A percentile compares a stretch with the other conserved stretches of the same genome.
phyloP scores from a whole-genome alignment of 768 basidiomycete genomes.

The Tylopilus vinaceipallidus region DNA sequence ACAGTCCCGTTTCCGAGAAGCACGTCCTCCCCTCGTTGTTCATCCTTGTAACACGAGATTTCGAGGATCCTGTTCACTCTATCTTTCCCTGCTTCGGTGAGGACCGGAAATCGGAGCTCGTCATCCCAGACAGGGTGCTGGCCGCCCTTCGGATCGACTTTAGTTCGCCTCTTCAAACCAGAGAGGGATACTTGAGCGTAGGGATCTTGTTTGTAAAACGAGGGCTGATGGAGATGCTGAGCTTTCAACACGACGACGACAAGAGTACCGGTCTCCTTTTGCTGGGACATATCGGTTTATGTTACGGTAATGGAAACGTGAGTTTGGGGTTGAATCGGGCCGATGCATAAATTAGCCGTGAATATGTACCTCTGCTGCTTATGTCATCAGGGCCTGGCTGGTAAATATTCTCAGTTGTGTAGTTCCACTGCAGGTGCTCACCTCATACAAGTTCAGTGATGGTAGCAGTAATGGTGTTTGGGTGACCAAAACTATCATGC shows the following conservation, averaged over 20 bases:
- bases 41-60: constrained; percentile 79
- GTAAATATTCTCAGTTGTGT: too few relatives aligned
- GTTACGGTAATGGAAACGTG: too few relatives aligned
- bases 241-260: constrained; percentile 86
- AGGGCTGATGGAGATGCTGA: constrained; percentile 78
- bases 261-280: constrained; percentile 70
- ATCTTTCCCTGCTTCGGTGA: constrained; percentile 54
- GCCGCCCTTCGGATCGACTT: constrained; percentile 79
- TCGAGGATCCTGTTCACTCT: constrained; percentile 53
- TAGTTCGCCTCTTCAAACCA: constrained; percentile 65
- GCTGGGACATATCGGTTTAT: constrained; percentile 23
- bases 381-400: too few relatives aligned
- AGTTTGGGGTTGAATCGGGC: too few relatives aligned
- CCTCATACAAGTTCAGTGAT: too few relatives aligned
- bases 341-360: too few relatives aligned
- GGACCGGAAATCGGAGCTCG: constrained; percentile 76
- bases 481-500: too few relatives aligned
- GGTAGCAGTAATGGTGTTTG: too few relatives aligned
- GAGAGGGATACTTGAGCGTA: constrained; percentile 65
- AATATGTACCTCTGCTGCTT: too few relatives aligned
- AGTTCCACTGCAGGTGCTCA: too few relatives aligned
- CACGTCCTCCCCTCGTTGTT: constrained; percentile 66
- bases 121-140: constrained; percentile 94
- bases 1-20: constrained; percentile 72
- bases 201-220: constrained; percentile 90